phyloP scores from a whole-genome alignment of 352 stramenopile species.

The Sclerospora graminicola region DNA sequence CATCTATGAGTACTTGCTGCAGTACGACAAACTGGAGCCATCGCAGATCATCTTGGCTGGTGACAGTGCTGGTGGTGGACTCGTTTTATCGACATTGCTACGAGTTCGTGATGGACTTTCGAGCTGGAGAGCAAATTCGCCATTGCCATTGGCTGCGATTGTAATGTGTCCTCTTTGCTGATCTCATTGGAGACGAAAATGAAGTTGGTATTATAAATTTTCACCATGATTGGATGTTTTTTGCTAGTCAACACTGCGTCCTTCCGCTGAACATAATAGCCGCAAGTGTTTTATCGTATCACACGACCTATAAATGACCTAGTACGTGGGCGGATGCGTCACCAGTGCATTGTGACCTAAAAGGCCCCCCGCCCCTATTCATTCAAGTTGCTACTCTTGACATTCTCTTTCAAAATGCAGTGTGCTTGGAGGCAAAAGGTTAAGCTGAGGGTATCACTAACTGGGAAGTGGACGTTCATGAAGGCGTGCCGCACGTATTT shows the following conservation, averaged over 20 bases:
- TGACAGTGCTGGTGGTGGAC: too few relatives aligned
- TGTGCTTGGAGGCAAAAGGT: constrained; percentile 25
- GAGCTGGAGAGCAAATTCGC: too few relatives aligned
- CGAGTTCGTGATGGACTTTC: too few relatives aligned
- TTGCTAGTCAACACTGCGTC: too few relatives aligned
- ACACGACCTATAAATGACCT: constrained; percentile 5
- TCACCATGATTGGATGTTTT: too few relatives aligned
- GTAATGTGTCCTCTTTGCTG: constrained; percentile 33
- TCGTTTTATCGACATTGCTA: too few relatives aligned
- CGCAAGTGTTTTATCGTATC: too few relatives aligned
- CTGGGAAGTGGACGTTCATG: constrained; percentile 36
- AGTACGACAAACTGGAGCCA: constrained; percentile 13
- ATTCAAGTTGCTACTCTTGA: constrained; percentile 29
- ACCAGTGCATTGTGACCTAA: constrained; percentile 40
- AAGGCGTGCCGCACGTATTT: constrained; percentile 32
- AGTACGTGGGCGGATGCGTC: constrained; percentile 28
- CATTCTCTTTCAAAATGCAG: constrained; percentile 27
- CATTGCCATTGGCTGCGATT: too few relatives aligned
- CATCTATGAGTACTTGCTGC: constrained; percentile 32
- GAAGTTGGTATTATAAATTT: too few relatives aligned
- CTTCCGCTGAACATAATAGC: too few relatives aligned
- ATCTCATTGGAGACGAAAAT: constrained; percentile 24
- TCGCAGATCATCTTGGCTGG: too few relatives aligned
- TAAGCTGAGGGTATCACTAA: constrained; percentile 22
- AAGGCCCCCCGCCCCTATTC: too few relatives aligned